Percentiles rank a stretch among this genome's conserved stretches.
These are phyloP conservation scores for Jamesozyma lodderae DNA, from an alignment of 805 yeast species.

Conservation along the genomic window DNA sequence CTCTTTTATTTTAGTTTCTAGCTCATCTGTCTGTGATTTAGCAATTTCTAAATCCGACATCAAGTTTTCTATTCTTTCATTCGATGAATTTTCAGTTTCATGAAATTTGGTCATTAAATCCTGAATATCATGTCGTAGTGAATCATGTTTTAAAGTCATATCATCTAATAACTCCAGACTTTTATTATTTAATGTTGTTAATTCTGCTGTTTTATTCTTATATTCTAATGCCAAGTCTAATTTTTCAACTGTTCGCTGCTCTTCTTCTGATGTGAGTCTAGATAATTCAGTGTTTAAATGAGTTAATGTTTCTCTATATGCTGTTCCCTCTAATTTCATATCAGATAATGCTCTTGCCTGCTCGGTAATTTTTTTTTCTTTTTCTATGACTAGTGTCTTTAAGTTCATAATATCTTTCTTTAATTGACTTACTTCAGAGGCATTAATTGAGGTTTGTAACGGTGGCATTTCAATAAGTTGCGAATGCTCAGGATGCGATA, in stretches of 20 bases:
- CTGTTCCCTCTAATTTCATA: slow-evolving; percentile 20
- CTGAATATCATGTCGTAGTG: not conserved
- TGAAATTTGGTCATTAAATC: too few species aligned
- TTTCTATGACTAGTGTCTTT: not conserved
- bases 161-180: not conserved
- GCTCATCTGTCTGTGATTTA: slow-evolving; percentile 7
- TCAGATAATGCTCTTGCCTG: slow-evolving; percentile 11
- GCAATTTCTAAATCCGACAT: too few species aligned
- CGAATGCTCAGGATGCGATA: too few species aligned
- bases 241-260: not conserved
- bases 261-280: slow-evolving; percentile 18
- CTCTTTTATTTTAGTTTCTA: not conserved
- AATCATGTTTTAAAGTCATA: not conserved
- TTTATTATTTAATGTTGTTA: not conserved
- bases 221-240: not conserved
- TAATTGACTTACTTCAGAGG: too few species aligned
- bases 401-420: too few species aligned
- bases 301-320: slow-evolving; percentile 24
- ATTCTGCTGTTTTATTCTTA: not conserved
- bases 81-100: too few species aligned
- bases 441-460: not conserved
- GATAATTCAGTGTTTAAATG: slow-evolving; percentile 23
- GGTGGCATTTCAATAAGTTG: too few species aligned
- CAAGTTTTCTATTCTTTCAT: too few species aligned
- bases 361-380: not conserved